Percentiles rank a stretch among this genome's conserved stretches.
Conservation (phyloP, 495 filamentous ascomycete species). For the Parathielavia hyrcaniae region DNA sequence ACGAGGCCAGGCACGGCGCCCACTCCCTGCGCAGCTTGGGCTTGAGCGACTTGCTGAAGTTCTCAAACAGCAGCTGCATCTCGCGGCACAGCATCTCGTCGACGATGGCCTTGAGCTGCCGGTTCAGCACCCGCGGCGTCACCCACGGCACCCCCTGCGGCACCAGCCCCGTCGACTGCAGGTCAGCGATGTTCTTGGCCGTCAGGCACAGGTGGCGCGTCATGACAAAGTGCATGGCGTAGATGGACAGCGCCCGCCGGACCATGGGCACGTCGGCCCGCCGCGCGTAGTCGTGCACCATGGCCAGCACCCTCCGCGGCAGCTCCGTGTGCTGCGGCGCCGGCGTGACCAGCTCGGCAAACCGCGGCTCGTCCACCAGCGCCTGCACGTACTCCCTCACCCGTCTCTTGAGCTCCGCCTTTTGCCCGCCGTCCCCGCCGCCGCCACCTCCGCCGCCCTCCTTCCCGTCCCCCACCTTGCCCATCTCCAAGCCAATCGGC, state of each 20-base stretch:
- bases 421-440: constrained; percentile 23
- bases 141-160: constrained; percentile 36
- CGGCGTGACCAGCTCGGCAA: constrained; percentile 43
- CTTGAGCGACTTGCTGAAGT: constrained; percentile 44
- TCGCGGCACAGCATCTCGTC: constrained; percentile 44
- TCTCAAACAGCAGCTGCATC: constrained; percentile 42
- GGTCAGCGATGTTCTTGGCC: constrained; percentile 29
- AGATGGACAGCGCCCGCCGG: constrained; percentile 42
- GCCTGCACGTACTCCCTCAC: constrained; percentile 41
- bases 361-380: constrained; percentile 37
- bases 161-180: constrained; percentile 32
- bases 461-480: not conserved
- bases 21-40: constrained; percentile 44
- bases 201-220: constrained; percentile 45
- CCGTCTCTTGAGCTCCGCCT: constrained; percentile 37
- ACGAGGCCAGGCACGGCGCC: constrained; percentile 47
- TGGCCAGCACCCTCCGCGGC: constrained; percentile 38
- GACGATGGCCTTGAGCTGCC: constrained; percentile 48
- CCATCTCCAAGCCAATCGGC: constrained; percentile 42
- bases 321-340: constrained; percentile 36
- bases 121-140: constrained; percentile 46
- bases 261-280: constrained; percentile 38
- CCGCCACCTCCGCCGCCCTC: not conserved
- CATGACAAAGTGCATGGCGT: constrained; percentile 49
- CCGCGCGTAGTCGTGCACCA: constrained; percentile 38